A percentile compares a stretch with the other conserved stretches of the same genome.
Evolutionary conservation across 371 early-diverging fungal species (phyloP).

Genomic region (Apophysomyces elegans): DNA sequence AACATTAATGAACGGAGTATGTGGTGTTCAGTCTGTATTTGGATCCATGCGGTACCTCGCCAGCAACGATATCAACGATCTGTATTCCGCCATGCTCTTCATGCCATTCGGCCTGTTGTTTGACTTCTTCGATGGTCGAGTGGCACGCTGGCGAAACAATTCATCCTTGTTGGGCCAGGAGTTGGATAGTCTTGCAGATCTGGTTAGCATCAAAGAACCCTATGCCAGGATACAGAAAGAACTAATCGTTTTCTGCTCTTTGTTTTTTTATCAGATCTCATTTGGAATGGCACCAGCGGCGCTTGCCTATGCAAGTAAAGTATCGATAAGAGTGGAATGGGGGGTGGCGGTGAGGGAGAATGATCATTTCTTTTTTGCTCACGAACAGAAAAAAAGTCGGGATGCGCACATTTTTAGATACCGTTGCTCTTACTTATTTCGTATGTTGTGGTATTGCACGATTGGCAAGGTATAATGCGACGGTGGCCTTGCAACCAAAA

Average conservation of each 20-base stretch:
- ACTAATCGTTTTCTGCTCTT: neutral
- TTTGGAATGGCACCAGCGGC: constrained; percentile 91
- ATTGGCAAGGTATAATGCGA: constrained; percentile 89
- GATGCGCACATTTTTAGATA: constrained; percentile 82
- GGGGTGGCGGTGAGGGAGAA: neutral
- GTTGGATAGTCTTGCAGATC: constrained; percentile 85
- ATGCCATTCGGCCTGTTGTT: constrained; percentile 83
- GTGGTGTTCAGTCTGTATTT: constrained; percentile 81
- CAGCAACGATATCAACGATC: constrained; percentile 60
- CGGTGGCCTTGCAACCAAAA: constrained; percentile 79
- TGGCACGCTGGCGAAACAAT: constrained; percentile 87
- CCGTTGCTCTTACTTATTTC: constrained; percentile 80
- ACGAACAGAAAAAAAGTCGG: constrained; percentile 55
- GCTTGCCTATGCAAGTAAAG: constrained; percentile 73
- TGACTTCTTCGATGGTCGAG: constrained; percentile 86
- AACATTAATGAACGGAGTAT: constrained; percentile 86
- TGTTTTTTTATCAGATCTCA: constrained; percentile 54
- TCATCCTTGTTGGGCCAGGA: constrained; percentile 80
- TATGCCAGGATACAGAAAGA: neutral
- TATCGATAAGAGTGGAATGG: neutral
- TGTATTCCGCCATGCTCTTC: constrained; percentile 73
- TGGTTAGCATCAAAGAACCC: constrained; percentile 50
- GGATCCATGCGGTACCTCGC: constrained; percentile 82
- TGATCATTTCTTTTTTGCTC: neutral
- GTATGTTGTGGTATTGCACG: constrained; percentile 90